phyloP scores from a whole-genome alignment of 371 early-diverging fungal genomes.

The Lichtheimia ornata region DNA sequence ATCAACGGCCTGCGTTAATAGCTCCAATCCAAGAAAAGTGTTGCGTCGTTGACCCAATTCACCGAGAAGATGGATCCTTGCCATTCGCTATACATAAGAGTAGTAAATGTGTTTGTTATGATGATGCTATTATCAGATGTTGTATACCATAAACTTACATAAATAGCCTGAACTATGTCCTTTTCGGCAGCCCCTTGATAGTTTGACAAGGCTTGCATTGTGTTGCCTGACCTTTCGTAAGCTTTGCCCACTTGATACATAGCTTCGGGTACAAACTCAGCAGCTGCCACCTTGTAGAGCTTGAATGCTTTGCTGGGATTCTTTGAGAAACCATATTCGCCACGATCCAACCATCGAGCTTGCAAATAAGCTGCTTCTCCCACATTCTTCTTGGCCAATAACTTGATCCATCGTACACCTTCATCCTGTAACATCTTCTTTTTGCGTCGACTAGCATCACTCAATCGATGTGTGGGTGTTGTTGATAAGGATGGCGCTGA shows the following conservation, averaged over 20 bases:
- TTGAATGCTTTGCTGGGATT: constrained; percentile 50
- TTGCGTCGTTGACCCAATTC: constrained; percentile 43
- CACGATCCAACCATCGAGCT: constrained; percentile 71
- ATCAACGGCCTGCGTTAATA: constrained; percentile 34
- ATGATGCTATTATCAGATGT: background rate
- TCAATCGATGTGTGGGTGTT: background rate
- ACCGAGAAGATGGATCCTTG: constrained; percentile 38
- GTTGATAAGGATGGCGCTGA: constrained; percentile 3
- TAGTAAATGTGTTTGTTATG: background rate
- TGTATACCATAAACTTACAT: constrained; percentile 40
- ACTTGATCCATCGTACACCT: constrained; percentile 74
- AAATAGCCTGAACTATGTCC: constrained; percentile 69
- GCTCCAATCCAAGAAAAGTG: constrained; percentile 27
- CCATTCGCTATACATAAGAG: constrained; percentile 30
- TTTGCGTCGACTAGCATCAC: constrained; percentile 14
- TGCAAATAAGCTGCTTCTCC: constrained; percentile 74
- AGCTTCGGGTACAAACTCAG: constrained; percentile 37
- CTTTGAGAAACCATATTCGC: constrained; percentile 55
- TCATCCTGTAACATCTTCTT: constrained; percentile 49
- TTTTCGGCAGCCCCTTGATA: constrained; percentile 72
- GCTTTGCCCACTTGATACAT: constrained; percentile 33
- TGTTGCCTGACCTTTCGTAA: constrained; percentile 60
- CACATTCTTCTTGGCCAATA: constrained; percentile 62
- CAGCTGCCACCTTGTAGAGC: constrained; percentile 40
- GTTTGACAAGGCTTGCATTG: constrained; percentile 60